Conservation (phyloP, 257 asterid species). For the Penstemon davidsonii region DNA sequence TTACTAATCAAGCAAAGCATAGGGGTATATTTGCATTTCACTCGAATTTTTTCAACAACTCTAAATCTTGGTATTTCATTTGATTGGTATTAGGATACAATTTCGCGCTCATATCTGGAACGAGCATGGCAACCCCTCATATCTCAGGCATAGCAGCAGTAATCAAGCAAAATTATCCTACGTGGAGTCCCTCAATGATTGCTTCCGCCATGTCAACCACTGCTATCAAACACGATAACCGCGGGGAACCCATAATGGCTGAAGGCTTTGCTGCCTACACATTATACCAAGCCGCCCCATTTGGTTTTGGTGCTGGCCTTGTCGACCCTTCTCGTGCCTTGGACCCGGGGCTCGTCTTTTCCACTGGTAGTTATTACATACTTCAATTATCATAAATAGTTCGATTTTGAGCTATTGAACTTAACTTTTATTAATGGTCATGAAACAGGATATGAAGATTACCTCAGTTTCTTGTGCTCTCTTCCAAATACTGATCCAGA, state of each 20-base stretch:
- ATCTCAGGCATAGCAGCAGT: conserved; percentile 89
- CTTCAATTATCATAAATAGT: neutral
- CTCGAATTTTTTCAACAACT: too few species aligned
- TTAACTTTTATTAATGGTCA: conserved; percentile 10
- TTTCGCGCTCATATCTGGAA: conserved; percentile 81
- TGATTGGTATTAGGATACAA: conserved; percentile 48
- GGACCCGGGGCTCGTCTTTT: conserved; percentile 77
- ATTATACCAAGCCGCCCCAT: conserved; percentile 71
- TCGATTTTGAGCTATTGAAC: neutral
- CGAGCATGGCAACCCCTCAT: conserved; percentile 99
- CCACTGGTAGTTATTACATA: conserved; percentile 43
- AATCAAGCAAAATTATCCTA: conserved; percentile 63
- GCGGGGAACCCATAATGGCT: conserved; percentile 83
- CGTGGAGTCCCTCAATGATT: conserved; percentile 90
- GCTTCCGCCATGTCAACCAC: conserved; percentile 94
- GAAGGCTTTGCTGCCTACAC: conserved; percentile 56
- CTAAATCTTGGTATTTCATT: neutral
- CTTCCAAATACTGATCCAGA: conserved; percentile 65
- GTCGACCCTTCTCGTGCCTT: conserved; percentile 66
- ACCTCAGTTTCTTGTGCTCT: conserved; percentile 73
- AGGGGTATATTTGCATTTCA: too few species aligned
- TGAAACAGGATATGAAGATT: conserved; percentile 65
- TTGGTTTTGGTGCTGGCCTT: conserved; percentile 84
- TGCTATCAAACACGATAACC: conserved; percentile 69
- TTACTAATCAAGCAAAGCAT: too few species aligned